Base-by-base conservation (phyloP, 768 basidiomycete species). In the Phlebiopsis gigantea region DNA sequence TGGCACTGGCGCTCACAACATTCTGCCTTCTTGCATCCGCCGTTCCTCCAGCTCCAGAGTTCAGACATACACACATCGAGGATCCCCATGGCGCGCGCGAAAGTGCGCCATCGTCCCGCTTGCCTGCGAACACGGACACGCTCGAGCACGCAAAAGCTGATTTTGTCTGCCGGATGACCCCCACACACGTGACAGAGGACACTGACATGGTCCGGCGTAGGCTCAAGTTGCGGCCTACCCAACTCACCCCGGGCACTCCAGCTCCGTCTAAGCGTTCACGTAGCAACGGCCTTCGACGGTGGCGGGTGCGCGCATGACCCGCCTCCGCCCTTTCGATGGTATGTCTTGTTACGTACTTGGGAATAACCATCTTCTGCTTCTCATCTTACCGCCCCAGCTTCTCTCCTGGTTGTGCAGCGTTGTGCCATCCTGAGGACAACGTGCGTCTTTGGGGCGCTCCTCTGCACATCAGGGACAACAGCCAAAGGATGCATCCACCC, bases 301-400 rank as follows among this genome's bases (percentile, higher is more conserved):
- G 31, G 10, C 50, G 50, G 19, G 31, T 39, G 5, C 31, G 29
- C 50, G 50, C 50, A 51, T 51, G 50, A 51, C 50, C 50, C 24
- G 14, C 31, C 50, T 51, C 31, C 44, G n/a, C 21, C 15, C 44
- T 19, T 19, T 9, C 19, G 21, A 12, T 19, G 44, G 44, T 45
- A 12, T 10, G 44, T 19, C 14, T 10, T 25, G 15, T 45, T 45
- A 45, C 44, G 44, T 45, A 5, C 21, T 39, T 39, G 12, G 34
- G 34, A 39, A 39, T 39, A 39, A 39, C 12, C 34, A 39, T 39
- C n/a, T 29, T 21, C 48, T 30, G 30, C 30, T 9, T 21, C 50
- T 19, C 8, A 22, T 10, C 22, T 22, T 5, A 51, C 34, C 50
- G n/a, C 24, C 34, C 34, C 50, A 31, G 34, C 30, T 22, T 41